These are phyloP conservation scores for Tetracladium maxilliforme DNA, from an alignment of 2,329 filamentous ascomycete species.

Conservation along the genomic window DNA sequence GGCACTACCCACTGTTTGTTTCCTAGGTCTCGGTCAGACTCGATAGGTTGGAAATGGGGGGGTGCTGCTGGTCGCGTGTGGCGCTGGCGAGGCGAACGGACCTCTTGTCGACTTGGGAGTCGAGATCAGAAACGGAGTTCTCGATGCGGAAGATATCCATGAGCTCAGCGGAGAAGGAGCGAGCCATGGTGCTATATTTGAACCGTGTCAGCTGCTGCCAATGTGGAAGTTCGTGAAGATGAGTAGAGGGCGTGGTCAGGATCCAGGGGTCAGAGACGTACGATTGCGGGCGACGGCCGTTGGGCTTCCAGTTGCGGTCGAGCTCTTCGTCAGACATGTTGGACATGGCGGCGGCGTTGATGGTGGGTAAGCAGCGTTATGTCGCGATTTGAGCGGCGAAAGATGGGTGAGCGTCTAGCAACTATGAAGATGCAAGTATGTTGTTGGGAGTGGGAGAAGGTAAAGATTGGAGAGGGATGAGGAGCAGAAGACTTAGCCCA, in stretches of 20 bases:
- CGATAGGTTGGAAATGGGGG: no score
- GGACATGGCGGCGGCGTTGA: constrained; percentile 15
- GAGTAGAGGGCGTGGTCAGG: not conserved
- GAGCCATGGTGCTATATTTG: constrained; percentile 68
- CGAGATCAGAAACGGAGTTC: constrained; percentile 58
- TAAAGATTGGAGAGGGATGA: no score
- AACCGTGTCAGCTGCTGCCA: constrained; percentile 2
- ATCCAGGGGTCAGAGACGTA: constrained; percentile 31
- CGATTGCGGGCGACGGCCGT: constrained; percentile 67
- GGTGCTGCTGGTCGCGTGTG: not conserved
- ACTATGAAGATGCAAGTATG: no score
- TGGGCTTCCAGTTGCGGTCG: constrained; percentile 70
- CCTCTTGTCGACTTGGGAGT: constrained; percentile 69
- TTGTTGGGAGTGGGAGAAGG: no score
- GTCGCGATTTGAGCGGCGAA: no score
- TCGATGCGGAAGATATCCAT: constrained; percentile 85
- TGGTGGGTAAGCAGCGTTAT: no score
- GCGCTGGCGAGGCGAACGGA: constrained; percentile 27
- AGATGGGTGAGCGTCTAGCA: no score
- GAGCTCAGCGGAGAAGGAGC: constrained; percentile 72
- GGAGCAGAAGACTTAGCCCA: no score
- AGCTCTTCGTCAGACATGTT: constrained; percentile 50
- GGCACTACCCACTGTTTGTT: no score
- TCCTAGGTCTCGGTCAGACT: no score
- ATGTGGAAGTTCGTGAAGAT: not conserved